Evolutionary conservation across 352 stramenopile genomes (phyloP).

Genomic region (Blastocystis sp.): DNA sequence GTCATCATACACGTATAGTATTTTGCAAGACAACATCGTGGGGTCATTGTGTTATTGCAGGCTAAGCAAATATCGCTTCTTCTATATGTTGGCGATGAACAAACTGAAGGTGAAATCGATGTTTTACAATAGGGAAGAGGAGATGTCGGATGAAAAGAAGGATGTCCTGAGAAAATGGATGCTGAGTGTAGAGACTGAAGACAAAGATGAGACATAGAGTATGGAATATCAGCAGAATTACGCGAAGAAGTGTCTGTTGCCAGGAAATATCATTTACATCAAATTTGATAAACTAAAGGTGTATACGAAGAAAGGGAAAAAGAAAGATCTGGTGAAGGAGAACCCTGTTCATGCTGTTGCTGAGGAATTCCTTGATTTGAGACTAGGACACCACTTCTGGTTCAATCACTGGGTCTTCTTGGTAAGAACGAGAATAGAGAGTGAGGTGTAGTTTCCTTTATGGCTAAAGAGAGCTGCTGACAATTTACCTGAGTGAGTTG

Average conservation of each 20-base stretch:
- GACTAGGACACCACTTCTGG: conserved; percentile 26
- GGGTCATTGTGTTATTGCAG: not conserved
- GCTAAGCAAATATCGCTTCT: not conserved
- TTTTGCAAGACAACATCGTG: conserved; percentile 44
- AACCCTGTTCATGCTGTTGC: conserved; percentile 26
- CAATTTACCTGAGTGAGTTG: not conserved
- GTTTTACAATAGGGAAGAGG: not conserved
- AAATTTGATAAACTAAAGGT: conserved; percentile 10
- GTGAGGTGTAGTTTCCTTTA: conserved; percentile 14
- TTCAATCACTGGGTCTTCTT: conserved; percentile 47
- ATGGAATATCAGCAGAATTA: not conserved
- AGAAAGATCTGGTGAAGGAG: conserved; percentile 5
- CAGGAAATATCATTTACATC: conserved; percentile 34
- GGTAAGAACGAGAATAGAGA: not conserved
- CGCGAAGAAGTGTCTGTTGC: not conserved
- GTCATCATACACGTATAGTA: conserved; percentile 21
- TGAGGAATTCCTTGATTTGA: conserved; percentile 34
- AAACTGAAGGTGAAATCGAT: not conserved
- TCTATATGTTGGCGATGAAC: not conserved
- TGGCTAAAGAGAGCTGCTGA: conserved; percentile 41
- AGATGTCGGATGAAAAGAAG: not conserved
- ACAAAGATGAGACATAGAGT: not conserved
- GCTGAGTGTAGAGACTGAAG: not conserved
- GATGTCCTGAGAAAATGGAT: not conserved
- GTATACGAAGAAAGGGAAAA: not conserved